Evolutionary conservation across 2,329 filamentous ascomycete genomes (phyloP).

Genomic region (Sclerotinia spermophila): DNA sequence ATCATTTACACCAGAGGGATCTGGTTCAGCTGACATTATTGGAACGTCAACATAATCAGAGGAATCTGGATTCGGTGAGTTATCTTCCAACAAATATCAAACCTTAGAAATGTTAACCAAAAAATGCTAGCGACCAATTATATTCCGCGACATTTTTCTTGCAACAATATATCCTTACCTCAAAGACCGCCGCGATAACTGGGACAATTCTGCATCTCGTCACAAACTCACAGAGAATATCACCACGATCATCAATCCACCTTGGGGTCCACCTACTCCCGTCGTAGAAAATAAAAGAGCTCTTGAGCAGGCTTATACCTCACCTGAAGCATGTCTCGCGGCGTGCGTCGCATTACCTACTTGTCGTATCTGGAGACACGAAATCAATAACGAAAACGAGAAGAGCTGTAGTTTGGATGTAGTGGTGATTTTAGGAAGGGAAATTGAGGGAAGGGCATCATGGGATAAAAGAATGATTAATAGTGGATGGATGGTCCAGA

Average conservation of each 20-base stretch:
- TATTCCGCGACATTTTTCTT: slow-evolving; percentile 6
- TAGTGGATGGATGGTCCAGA: slow-evolving; percentile 16
- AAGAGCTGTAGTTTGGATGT: slow-evolving; percentile 1
- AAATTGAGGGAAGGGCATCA: not conserved
- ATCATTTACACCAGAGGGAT: slow-evolving; percentile 22
- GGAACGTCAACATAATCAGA: slow-evolving; percentile 2
- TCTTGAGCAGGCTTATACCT: not conserved
- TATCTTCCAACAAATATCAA: not conserved
- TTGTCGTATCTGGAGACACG: slow-evolving; percentile 17
- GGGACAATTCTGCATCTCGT: slow-evolving; percentile 21
- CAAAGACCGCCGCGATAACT: not conserved
- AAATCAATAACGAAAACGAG: not conserved
- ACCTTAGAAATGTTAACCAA: not conserved
- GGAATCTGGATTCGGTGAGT: not conserved
- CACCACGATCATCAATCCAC: not conserved
- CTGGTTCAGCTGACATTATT: slow-evolving; percentile 7
- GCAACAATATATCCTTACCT: slow-evolving; percentile 2
- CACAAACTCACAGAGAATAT: not conserved
- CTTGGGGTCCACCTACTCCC: not conserved
- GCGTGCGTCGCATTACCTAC: not conserved
- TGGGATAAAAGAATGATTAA: not conserved
- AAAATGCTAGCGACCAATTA: not conserved
- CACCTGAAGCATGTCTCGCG: slow-evolving; percentile 8
- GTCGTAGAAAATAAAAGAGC: not conserved
- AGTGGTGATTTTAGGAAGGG: slow-evolving; percentile 6